Percentiles rank a stretch among this genome's conserved stretches.
phyloP scores from a whole-genome alignment of 2,329 filamentous ascomycete species.

The Phaeophleospora eucalypticola region DNA sequence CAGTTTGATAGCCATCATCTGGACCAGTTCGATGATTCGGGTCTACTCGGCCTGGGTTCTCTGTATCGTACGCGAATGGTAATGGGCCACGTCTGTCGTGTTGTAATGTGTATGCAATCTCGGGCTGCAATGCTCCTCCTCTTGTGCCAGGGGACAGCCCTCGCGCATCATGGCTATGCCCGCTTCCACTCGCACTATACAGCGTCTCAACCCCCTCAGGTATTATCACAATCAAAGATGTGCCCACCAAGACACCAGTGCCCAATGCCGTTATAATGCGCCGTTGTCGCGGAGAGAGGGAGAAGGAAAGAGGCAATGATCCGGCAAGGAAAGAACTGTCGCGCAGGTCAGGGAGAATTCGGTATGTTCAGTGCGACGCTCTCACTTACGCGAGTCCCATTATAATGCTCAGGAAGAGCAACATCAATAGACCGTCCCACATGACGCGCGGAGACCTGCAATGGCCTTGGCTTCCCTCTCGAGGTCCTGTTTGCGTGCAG shows the following conservation, averaged over 20 bases:
- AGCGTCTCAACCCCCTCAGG: conserved; percentile 93
- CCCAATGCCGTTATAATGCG: conserved; percentile 88
- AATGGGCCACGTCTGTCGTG: background rate
- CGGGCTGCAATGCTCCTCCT: background rate
- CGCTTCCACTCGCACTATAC: conserved; percentile 51
- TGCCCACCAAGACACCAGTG: conserved; percentile 89
- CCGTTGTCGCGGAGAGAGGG: conserved; percentile 78
- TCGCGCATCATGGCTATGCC: conserved; percentile 18
- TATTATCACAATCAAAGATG: conserved; percentile 93
- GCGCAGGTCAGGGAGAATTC: conserved; percentile 15
- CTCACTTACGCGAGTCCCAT: conserved; percentile 59
- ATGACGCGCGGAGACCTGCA: conserved; percentile 33
- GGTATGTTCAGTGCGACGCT: conserved; percentile 7
- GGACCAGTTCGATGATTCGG: conserved; percentile 25
- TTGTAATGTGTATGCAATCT: background rate
- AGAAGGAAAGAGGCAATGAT: conserved; percentile 82
- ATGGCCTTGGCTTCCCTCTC: background rate
- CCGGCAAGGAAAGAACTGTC: conserved; percentile 87
- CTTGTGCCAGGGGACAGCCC: background rate
- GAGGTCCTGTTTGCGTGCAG: background rate
- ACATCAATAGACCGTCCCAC: conserved; percentile 62
- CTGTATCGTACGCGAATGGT: background rate
- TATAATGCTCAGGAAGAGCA: conserved; percentile 61
- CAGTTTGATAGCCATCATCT: conserved; percentile 26
- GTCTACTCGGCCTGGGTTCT: conserved; percentile 4